A percentile compares a stretch with the other conserved stretches of the same genome.
phyloP scores from a whole-genome alignment of 352 stramenopile species.

The Globisporangium radiosum region DNA sequence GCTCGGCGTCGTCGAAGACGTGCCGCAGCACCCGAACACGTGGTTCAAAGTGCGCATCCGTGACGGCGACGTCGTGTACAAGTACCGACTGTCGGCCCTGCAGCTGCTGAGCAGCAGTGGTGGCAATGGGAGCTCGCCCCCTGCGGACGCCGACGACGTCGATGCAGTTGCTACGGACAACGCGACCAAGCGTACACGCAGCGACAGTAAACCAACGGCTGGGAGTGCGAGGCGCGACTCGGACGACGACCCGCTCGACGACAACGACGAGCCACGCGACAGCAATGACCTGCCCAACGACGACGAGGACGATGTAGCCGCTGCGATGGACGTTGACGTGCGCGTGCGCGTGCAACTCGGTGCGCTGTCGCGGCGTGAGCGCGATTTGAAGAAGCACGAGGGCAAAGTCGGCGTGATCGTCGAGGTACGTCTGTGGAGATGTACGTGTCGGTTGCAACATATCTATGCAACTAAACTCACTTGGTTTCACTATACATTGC shows the following conservation, averaged over 20 bases:
- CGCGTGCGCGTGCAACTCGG: constrained; percentile 50
- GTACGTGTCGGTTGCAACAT: too few relatives aligned
- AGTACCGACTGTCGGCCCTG: constrained; percentile 76
- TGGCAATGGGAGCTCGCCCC: too few relatives aligned
- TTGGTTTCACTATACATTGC: too few relatives aligned
- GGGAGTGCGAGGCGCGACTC: too few relatives aligned
- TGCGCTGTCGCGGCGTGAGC: constrained; percentile 37
- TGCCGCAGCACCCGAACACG: constrained; percentile 78
- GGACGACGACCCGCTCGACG: too few relatives aligned
- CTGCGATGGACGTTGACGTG: constrained; percentile 38
- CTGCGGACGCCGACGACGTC: not conserved
- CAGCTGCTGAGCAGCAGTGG: constrained; percentile 26
- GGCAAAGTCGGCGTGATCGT: constrained; percentile 63
- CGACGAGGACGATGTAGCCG: constrained; percentile 19
- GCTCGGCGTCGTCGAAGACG: constrained; percentile 74
- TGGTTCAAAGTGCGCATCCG: constrained; percentile 84
- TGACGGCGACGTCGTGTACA: constrained; percentile 83
- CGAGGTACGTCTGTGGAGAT: constrained; percentile 22
- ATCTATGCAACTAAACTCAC: too few relatives aligned
- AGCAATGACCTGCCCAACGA: constrained; percentile 22
- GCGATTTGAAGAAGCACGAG: constrained; percentile 63
- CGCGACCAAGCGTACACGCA: too few relatives aligned
- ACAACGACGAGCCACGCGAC: constrained; percentile 16
- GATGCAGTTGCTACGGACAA: not conserved
- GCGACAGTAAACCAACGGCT: too few relatives aligned